Evolutionary conservation across 768 basidiomycete species (phyloP), one percentile per base, ranked within the genome.

Genomic region (Steccherinum ochraceum): DNA sequence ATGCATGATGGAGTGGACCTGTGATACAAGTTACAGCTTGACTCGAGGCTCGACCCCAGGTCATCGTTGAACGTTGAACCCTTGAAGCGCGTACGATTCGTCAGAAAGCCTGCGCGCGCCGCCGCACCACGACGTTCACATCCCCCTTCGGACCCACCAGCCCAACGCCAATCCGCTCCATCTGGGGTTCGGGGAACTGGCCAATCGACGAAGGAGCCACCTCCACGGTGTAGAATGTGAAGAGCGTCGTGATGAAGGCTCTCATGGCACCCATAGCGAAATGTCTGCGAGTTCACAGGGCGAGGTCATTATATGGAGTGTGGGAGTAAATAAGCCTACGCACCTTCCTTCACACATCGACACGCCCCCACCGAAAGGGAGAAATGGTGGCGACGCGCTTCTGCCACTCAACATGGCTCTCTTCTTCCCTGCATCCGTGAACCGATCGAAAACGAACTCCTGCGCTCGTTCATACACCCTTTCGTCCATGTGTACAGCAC

Each of bases 271-370:
- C 41, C 21, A 43, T n/a, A 5, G 41, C 41, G 21, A 43, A 43
- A 18, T 43, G 41, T 43, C 41, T 43, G 41, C 18, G 18, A 43
- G n/a, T n/a, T n/a, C n/a, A n/a, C n/a, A n/a, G n/a, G n/a, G n/a
- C n/a, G n/a, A n/a, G n/a, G n/a, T n/a, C n/a, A n/a, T n/a, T n/a
- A n/a, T n/a, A n/a, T n/a, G n/a, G n/a, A n/a, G n/a, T n/a, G n/a
- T n/a, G n/a, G n/a, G n/a, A n/a, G n/a, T n/a, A n/a, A n/a, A n/a
- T n/a, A n/a, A n/a, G n/a, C n/a, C n/a, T 13, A 48, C 56, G 42
- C 26, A 61, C 52, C 63, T 51, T 18, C 63, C 62, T 50, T 60
- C 60, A 47, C 61, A 63, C 56, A 63, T 60, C 12, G 61, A 63
- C 25, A 57, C 54, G 27, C 60, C 62, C 20, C 64, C 61, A 10